Evolutionary conservation across 192 early-diverging fungal genomes (phyloP).

Genomic region (Linderina pennispora): DNA sequence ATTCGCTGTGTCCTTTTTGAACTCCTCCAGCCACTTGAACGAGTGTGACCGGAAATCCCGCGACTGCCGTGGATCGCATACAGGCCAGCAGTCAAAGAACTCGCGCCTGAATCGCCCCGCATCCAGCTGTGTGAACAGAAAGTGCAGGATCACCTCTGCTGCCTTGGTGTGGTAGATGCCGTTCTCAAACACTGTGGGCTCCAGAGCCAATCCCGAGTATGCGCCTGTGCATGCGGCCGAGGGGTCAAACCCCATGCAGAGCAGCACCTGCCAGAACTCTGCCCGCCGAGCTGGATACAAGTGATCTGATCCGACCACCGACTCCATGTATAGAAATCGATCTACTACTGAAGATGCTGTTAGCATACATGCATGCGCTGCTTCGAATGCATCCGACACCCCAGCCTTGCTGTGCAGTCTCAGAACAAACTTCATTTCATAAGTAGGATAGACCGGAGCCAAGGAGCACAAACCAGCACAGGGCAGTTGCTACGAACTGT

Average conservation of each 20-base stretch:
- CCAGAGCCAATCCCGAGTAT: constrained; percentile 42
- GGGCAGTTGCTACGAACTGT: no score
- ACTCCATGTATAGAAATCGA: no score
- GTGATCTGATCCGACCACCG: no score
- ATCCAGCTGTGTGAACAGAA: constrained; percentile 47
- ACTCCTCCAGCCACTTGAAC: constrained; percentile 56
- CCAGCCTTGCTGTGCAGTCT: no score
- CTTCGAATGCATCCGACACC: no score
- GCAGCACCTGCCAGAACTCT: constrained; percentile 33
- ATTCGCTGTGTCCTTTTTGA: constrained; percentile 37
- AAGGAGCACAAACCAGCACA: no score
- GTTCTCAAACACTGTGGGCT: constrained; percentile 46
- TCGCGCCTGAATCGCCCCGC: constrained; percentile 21
- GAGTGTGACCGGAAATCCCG: constrained; percentile 51
- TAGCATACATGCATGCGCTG: no score
- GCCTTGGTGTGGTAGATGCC: constrained; percentile 53
- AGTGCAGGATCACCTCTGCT: constrained; percentile 52
- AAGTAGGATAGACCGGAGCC: no score
- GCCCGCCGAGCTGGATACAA: constrained; percentile 20
- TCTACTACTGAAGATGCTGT: no score
- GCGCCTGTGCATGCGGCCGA: constrained; percentile 22
- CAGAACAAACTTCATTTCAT: no score
- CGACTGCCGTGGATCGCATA: constrained; percentile 48
- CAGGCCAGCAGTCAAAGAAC: constrained; percentile 53
- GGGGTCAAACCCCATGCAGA: constrained; percentile 34